Evolutionary conservation across 805 yeast species (phyloP), one percentile per base, ranked within the genome.

Genomic region (Schizosaccharomyces octosporus): DNA sequence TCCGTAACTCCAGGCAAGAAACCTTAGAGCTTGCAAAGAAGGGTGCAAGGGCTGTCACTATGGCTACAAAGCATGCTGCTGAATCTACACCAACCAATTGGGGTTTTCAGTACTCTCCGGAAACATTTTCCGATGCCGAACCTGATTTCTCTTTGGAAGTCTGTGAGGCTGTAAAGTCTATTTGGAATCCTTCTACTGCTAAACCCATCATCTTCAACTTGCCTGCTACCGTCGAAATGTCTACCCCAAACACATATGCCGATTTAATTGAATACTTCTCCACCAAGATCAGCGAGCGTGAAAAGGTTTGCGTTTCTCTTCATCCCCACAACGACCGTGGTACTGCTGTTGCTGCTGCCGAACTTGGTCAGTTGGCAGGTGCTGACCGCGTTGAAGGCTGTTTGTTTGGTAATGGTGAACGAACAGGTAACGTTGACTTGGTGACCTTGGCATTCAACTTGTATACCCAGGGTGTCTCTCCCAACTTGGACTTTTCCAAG

Each of bases 381-480:
- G 94, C 87, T n/a, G 87, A 85, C 70, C 79, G 94, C 71, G 85
- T 85, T 31, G 94, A 85, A 72, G 94, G 94, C 27, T 85, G 90
- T 73, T 72, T 85, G 59, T 85, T 85, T 67, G 94, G 93, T 61
- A 85, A 85, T 68, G 93, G 94, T 66, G 94, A 85, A 74, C 80
- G 94, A 71, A 85, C 94, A 3, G 94, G 94, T 65, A 85, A 85
- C 68, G 94, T 85, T 61, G 93, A 85, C 69, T 73, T 85, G 62
- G 88, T 85, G 41, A 85, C 93, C 1, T 73, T 85, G 61, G 90
- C 87, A 4, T 75, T 85, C 64, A 85, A 85, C 68, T 74, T 85
- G 67, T 85, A 83, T 69, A 84, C 93, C 19, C 90, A 85, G 71
- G 94, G 94, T 62, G 75, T 84, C 48, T 69, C 79, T 29, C 93